Evolutionary conservation across 176 grass and related monocot species (phyloP).

Genomic region (Poa annua): DNA sequence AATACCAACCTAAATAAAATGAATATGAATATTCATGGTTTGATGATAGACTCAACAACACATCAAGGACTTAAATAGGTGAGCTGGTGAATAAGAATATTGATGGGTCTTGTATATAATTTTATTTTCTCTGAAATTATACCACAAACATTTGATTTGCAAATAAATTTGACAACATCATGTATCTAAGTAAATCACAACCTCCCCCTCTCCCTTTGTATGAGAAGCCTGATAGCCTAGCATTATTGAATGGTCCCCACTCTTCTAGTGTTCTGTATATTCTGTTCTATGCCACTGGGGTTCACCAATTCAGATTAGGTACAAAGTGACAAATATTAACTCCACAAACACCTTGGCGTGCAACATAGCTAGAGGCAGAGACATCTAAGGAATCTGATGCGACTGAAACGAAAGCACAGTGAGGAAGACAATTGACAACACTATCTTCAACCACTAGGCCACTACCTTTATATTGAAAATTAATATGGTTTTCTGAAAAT

Average conservation of each 20-base stretch:
- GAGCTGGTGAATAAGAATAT: neutral
- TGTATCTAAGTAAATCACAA: neutral
- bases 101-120: neutral
- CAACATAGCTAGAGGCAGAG: neutral
- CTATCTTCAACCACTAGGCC: neutral
- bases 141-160: neutral
- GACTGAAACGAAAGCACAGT: neutral
- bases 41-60: neutral
- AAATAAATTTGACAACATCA: neutral
- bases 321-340: neutral
- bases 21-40: neutral
- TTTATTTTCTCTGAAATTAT: neutral
- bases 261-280: neutral
- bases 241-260: conserved; percentile 1
- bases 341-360: neutral
- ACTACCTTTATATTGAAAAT: neutral
- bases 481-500: neutral
- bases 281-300: neutral
- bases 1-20: neutral
- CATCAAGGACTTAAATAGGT: neutral
- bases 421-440: neutral
- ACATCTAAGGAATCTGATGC: conserved; percentile 9
- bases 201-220: neutral
- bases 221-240: neutral
- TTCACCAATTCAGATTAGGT: neutral